phyloP scores from a whole-genome alignment of 1,284 basidiomycete species.

The Meira nashicola region DNA sequence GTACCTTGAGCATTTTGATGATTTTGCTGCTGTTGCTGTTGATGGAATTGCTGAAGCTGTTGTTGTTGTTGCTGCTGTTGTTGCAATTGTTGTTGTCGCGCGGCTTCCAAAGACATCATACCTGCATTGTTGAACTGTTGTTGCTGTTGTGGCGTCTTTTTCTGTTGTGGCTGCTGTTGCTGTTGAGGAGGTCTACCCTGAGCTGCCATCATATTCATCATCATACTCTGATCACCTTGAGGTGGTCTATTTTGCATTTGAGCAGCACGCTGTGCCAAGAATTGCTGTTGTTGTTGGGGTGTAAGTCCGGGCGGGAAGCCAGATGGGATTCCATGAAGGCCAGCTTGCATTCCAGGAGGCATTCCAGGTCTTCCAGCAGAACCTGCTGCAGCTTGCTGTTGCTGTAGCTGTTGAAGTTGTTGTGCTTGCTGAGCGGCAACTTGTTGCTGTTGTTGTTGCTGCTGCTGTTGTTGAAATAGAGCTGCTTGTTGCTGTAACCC shows the following conservation, averaged over 20 bases:
- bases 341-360: conserved; percentile 22
- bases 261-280: conserved; percentile 24
- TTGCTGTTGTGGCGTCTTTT: conserved; percentile 20
- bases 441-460: conserved; percentile 14
- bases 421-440: not conserved
- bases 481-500: conserved; percentile 21
- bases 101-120: not conserved
- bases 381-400: conserved; percentile 12
- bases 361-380: conserved; percentile 8
- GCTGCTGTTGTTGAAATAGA: conserved; percentile 18
- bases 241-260: conserved; percentile 24
- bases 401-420: conserved; percentile 8
- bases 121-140: conserved; percentile 1
- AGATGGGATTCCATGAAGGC: conserved; percentile 1
- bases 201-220: conserved; percentile 41
- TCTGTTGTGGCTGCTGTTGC: conserved; percentile 13
- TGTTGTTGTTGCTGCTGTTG: conserved; percentile 21
- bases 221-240: conserved; percentile 40
- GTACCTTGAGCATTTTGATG: conserved; percentile 7
- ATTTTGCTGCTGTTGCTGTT: conserved; percentile 22
- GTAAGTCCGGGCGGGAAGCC: conserved; percentile 5
- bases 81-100: conserved; percentile 16
- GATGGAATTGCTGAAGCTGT: conserved; percentile 9
- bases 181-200: not conserved
- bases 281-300: conserved; percentile 19